phyloP scores from a whole-genome alignment of 257 asterid species.

The Lithospermum erythrorhizon region DNA sequence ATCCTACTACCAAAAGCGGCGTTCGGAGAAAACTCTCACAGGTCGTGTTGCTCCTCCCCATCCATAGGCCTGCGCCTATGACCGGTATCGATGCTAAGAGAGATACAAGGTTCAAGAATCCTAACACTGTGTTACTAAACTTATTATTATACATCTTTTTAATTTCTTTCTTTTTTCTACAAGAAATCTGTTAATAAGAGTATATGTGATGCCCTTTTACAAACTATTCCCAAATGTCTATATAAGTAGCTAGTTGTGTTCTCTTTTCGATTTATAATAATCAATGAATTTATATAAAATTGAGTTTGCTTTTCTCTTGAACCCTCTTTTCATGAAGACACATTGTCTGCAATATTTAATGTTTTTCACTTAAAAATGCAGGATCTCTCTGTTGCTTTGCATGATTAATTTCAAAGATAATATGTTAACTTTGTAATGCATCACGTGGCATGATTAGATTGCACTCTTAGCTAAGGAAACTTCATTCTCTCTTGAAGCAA shows the following conservation, averaged over 20 bases:
- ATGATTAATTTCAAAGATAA: too few species aligned
- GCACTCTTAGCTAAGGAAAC: not conserved
- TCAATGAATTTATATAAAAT: too few species aligned
- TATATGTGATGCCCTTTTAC: not conserved
- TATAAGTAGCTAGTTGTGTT: not conserved
- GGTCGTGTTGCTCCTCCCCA: constrained; percentile 69
- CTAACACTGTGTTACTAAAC: constrained; percentile 76
- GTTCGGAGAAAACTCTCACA: constrained; percentile 88
- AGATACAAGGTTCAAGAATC: constrained; percentile 76
- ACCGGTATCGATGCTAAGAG: constrained; percentile 84
- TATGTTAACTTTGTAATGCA: not conserved
- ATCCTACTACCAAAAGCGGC: constrained; percentile 48
- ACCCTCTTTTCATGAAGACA: too few species aligned
- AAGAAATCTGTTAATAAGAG: not conserved
- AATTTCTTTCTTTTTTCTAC: not conserved
- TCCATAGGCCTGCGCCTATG: constrained; percentile 91
- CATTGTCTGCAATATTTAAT: not conserved
- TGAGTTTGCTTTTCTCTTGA: too few species aligned
- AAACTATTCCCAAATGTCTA: not conserved
- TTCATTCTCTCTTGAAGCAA: too few species aligned
- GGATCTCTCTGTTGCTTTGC: too few species aligned
- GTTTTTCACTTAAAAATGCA: not conserved
- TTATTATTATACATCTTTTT: constrained; percentile 33
- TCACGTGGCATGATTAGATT: not conserved
- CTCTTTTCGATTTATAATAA: not conserved